phyloP scores from a whole-genome alignment of 176 grass and related monocot species.

The Aegilops bicornis region DNA sequence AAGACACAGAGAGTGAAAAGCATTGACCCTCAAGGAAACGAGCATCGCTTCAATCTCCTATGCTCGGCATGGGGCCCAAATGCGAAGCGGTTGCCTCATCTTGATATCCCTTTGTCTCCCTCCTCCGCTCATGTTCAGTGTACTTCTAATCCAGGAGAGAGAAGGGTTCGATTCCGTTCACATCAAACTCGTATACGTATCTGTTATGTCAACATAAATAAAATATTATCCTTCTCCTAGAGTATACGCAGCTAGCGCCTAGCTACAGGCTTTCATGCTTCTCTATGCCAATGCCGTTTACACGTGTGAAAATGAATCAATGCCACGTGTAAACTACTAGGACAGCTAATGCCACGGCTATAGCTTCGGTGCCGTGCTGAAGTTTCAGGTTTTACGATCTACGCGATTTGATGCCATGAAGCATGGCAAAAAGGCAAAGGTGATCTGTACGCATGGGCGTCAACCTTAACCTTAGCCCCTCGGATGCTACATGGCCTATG shows the following conservation, averaged over 20 bases:
- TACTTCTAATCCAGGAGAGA: constrained; percentile 3
- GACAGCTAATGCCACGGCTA: neutral
- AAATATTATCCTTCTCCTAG: neutral
- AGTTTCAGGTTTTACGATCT: neutral
- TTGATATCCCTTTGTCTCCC: neutral
- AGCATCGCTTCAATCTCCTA: neutral
- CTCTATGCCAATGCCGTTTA: neutral
- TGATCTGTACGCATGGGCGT: neutral
- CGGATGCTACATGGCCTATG: neutral
- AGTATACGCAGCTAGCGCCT: neutral
- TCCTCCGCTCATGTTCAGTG: neutral
- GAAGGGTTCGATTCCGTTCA: constrained; percentile 9
- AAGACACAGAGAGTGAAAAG: neutral
- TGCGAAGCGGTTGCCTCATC: neutral
- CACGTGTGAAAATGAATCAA: neutral
- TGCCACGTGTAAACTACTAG: neutral
- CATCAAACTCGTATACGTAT: neutral
- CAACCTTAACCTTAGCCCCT: constrained; percentile 3
- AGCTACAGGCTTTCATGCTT: neutral
- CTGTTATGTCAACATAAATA: neutral
- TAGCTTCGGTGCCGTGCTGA: neutral
- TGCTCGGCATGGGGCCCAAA: neutral
- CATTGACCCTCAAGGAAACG: neutral
- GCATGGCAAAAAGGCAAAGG: neutral
- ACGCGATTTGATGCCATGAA: neutral